Conservation (phyloP, 495 filamentous ascomycete species). For the Gamarada debralockiae region DNA sequence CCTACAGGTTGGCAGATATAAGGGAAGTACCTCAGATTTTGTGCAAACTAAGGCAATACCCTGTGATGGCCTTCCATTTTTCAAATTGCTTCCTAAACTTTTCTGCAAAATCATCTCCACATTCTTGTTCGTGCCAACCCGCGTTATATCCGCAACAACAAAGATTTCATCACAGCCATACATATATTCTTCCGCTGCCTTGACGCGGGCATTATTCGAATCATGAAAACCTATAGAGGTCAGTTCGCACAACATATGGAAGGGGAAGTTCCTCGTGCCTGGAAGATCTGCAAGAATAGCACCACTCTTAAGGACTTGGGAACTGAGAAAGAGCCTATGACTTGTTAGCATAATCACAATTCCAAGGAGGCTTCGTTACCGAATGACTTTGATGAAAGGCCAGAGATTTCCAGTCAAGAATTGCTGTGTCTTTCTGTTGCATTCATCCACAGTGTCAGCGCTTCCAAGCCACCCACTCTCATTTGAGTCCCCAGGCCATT, state of each 20-base stretch:
- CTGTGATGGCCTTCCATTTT: constrained; percentile 6
- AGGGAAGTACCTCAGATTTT: constrained; percentile 10
- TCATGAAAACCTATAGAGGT: constrained; percentile 16
- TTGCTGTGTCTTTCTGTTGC: constrained; percentile 16
- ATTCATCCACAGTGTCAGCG: constrained; percentile 22
- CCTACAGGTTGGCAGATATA: neutral
- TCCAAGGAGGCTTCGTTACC: constrained; percentile 13
- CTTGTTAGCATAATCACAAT: neutral
- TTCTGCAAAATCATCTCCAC: constrained; percentile 13
- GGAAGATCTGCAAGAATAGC: constrained; percentile 24
- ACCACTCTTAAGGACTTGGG: constrained; percentile 26
- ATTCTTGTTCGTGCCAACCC: constrained; percentile 21
- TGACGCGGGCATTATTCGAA: constrained; percentile 25
- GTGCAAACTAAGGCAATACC: constrained; percentile 24
- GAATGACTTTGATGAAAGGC: constrained; percentile 30
- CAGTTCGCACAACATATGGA: neutral
- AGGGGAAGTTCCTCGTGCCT: neutral
- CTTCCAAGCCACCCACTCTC: constrained; percentile 20
- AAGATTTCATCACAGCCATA: constrained; percentile 25
- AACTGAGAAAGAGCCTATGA: constrained; percentile 26
- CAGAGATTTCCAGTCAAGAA: constrained; percentile 24
- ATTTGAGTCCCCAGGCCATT: neutral
- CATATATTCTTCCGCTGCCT: constrained; percentile 27
- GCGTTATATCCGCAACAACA: constrained; percentile 23
- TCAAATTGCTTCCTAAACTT: neutral